These are phyloP conservation scores for Juncus inflexus DNA, from an alignment of 176 grass and related monocot genomes.

Conservation along the genomic window DNA sequence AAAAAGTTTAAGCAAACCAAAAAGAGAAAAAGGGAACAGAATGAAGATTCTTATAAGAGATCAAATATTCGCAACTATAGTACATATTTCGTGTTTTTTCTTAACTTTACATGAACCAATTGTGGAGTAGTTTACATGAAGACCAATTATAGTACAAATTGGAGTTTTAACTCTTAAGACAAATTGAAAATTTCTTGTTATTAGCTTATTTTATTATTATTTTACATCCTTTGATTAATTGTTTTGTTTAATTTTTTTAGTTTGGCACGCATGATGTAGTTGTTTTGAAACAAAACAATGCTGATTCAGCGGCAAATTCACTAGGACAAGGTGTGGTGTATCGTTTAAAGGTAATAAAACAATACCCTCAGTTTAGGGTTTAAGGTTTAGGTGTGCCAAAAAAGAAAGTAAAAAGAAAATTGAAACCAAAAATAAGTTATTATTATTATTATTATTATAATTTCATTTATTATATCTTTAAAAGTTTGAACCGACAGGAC, in stretches of 20 bases:
- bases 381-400: conserved; percentile 6
- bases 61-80: too few relatives aligned
- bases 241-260: conserved; percentile 32
- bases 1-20: neutral
- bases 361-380: neutral
- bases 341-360: conserved; percentile 75
- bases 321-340: conserved; percentile 94
- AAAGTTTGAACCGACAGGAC: conserved; percentile 55
- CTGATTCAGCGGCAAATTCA: conserved; percentile 53
- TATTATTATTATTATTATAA: neutral
- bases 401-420: neutral
- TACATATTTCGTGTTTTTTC: too few relatives aligned
- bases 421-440: neutral
- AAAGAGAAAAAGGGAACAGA: too few relatives aligned
- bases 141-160: neutral
- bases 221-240: conserved; percentile 13
- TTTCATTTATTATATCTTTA: conserved; percentile 2
- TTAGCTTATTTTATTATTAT: neutral
- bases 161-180: neutral
- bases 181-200: neutral
- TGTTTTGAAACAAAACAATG: conserved; percentile 88
- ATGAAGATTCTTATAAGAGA: too few relatives aligned
- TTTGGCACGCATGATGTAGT: conserved; percentile 92
- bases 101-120: too few relatives aligned
- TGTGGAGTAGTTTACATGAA: neutral